Evolutionary conservation across 805 yeast species (phyloP).

Genomic region (Blastobotrys terrestris): DNA sequence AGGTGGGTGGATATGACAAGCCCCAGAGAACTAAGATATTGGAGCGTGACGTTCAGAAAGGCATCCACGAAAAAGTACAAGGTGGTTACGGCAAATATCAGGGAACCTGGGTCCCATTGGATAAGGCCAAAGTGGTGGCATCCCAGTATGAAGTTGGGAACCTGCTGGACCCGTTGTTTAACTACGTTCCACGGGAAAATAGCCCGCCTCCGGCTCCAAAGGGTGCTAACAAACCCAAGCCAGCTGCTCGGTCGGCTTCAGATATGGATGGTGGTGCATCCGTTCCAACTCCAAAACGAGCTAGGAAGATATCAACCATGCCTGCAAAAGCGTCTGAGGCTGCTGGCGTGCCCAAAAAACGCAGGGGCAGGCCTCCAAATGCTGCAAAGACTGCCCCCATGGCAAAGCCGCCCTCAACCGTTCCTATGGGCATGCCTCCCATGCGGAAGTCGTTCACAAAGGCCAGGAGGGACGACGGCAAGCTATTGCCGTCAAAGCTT

Average conservation of each 20-base stretch:
- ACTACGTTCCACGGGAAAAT: constrained; percentile 46
- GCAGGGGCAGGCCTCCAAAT: constrained; percentile 18
- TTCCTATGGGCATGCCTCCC: constrained; percentile 19
- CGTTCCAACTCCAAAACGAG: constrained; percentile 21
- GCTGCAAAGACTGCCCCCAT: constrained; percentile 20
- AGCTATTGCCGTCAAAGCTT: background rate
- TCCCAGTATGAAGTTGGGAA: constrained; percentile 57
- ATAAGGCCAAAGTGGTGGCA: constrained; percentile 65
- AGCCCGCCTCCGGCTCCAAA: constrained; percentile 62
- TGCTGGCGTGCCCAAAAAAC: constrained; percentile 2
- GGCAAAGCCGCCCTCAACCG: background rate
- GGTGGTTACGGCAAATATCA: constrained; percentile 97
- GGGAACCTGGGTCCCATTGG: constrained; percentile 93
- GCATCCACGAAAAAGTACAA: constrained; percentile 86
- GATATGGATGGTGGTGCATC: constrained; percentile 13
- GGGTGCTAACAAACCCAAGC: constrained; percentile 31
- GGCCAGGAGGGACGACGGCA: background rate
- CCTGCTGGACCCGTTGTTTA: constrained; percentile 58
- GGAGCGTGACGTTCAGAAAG: constrained; percentile 89
- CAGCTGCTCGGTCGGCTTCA: constrained; percentile 15
- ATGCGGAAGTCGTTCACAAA: constrained; percentile 19
- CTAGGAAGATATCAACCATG: constrained; percentile 13
- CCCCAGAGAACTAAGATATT: constrained; percentile 88
- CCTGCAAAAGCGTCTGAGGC: constrained; percentile 7
- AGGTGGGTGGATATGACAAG: constrained; percentile 90